Evolutionary conservation across 306 rosid genomes (phyloP), one percentile per base, ranked within the genome.

Genomic region (Crotalaria pallida): DNA sequence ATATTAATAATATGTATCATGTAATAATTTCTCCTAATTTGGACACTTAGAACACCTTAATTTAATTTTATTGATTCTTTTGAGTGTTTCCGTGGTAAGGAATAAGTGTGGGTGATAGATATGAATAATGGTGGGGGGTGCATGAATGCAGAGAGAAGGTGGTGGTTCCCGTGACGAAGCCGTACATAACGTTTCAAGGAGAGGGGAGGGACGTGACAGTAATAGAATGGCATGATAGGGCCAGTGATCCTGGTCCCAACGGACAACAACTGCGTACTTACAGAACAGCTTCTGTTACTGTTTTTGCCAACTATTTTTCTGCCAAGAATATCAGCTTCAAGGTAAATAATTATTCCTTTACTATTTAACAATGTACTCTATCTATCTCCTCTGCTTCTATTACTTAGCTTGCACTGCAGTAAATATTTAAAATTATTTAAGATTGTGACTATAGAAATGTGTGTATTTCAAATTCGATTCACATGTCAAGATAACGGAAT

Each of bases 161-260:
- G 63, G 81, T 87, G 60, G 88, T 87, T 76, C 86, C 88, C 45
- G 89, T 24, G 81, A 84, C 84, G 45, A 90, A 88, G 82, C 87
- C 88, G 59, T 88, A 87, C 84, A 77, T 90, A 2, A 88, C 88
- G 11, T 85, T 89, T 72, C 57, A 87, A 55, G 96, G 96, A 2
- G 91, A 67, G 0, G 93, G 93, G 10, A 89, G 82, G 33, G 93
- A 85, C 0, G 71, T 27, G 80, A 85, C 96, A 12, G 74, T 82
- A 78, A 82, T 89, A 22, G 96, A 87, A 43, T 87, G 96, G 93
- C 96, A 89, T 59, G 93, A 87, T 69, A 2, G 96, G 12, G 96
- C 93, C 3, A 50, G 81, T 45, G 96, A 89, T 72, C 88, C 76
- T 1, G 93, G 85, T 10, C 83, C 89, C 58, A 87, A 76, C 21